Evolutionary conservation across 2,329 filamentous ascomycete species (phyloP), one percentile per base, ranked within the genome.

Genomic region (Setomelanomma holmii): DNA sequence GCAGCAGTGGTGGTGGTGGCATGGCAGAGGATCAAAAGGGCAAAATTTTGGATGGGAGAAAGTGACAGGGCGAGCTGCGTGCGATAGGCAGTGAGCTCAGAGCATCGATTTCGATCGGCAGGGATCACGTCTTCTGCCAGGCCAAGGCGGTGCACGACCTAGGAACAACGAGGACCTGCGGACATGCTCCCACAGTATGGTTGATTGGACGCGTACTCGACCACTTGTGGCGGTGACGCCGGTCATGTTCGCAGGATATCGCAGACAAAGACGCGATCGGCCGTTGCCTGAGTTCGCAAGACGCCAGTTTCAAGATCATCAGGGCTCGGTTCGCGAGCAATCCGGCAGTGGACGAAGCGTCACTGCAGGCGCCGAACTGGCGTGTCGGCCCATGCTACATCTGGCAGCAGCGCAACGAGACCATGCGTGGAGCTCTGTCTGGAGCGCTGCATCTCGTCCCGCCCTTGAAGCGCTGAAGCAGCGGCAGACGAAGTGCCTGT

Each of bases 61-160:
- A n/a, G 35, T 38, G 48, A 49, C 17, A 27, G 24, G 20, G 22
- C 21, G 16, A 21, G n/a, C 8, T 41, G 27, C 6, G 22, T 39
- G 45, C 22, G 34, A 44, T 21, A 17, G 23, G 27, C 17, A 35
- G 59, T 63, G 64, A 64, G 62, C 58, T 63, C 58, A 67, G 60
- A 63, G 60, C 53, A 42, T 41, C 35, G 63, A 66, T 64, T 60
- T 41, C 35, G 63, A 66, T 64, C 61, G 61, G 61, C 61, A 54
- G 49, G 52, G 36, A 43, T 22, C 22, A 21, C 11, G 24, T 24
- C 27, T 20, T 36, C 30, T 21, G 38, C 21, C 12, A 20, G 46
- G 40, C 38, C 51, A 42, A 52, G 49, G 46, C 41, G 33, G 55
- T 40, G 27, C 35, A 45, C 36, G 41, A 35, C 21, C 46, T 40